Evolutionary conservation across 2,329 filamentous ascomycete genomes (phyloP), one percentile per base, ranked within the genome.

Genomic region (Stagonosporopsis cucurbitacearum): DNA sequence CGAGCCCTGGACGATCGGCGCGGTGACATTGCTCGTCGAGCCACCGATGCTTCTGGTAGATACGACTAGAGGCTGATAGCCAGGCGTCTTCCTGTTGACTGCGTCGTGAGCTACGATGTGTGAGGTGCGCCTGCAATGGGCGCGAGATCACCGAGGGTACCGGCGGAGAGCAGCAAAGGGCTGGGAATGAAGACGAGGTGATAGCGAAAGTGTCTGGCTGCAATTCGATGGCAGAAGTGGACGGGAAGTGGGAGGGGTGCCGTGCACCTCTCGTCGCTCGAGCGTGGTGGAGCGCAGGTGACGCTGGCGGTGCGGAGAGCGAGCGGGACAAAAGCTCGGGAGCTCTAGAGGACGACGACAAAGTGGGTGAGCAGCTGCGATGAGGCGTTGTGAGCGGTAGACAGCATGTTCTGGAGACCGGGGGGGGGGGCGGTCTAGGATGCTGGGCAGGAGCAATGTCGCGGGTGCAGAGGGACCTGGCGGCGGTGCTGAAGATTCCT

Each of bases 1-100:
- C 91, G 90, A 81, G 92, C 92, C 84, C 94, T 88, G 78, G 93
- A 95, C 72, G 93, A 96, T 76, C 94, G 91, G 79, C 94, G 89
- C 75, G 90, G 91, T 74, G 89, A 83, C 83, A 86, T 85, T 62
- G 66, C 63, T 54, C 48, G 50, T 33, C 44, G 9, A 35, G 58
- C 56, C 53, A 48, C 48, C 42, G 55, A 36, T 47, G 43, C 43
- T 5, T 36, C 26, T 17, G 35, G 25, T n/a, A 20, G 33, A 41
- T 45, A 32, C 19, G 37, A 22, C 17, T 30, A 41, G 11, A 53
- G 49, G 43, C 12, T 8, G 51, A 35, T 28, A 41, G 45, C 19
- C 17, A 36, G 40, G 43, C 26, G 39, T 32, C 20, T 40, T 49
- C 28, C 51, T n/a, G 37, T 11, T 43, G 41, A 53, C 33, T 50